Base-by-base conservation (phyloP, 148 eudicot species). In the Salicornia ramosissima region DNA sequence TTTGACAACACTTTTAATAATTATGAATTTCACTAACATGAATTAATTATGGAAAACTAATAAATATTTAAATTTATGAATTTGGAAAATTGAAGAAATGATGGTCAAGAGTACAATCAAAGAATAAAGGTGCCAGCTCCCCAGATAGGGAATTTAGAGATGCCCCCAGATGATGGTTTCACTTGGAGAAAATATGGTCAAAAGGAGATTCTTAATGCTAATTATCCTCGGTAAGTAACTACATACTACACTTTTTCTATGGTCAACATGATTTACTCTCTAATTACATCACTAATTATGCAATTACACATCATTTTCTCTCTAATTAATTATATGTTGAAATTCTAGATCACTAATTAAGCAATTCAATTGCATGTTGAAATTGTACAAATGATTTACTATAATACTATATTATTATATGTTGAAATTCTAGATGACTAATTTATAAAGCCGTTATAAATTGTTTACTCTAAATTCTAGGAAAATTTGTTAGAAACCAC, bases 181-280 rank as follows among this genome's bases (percentile, higher is more conserved):
- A 90, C 89, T 45, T 93, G 98, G 98, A 76, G 96, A 59, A 93
- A 93, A 77, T 93, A 93, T 64, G 98, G 98, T 31, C 98, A 93
- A 52, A 93, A 93, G 49, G 92, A 83, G 66, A 93, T 93, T 74
- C 90, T 88, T 10, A 84, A 87, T 5, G 70, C 92, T 22, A 87
- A 8, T 42, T 85, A 65, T 66, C 95, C 98, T 0, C 87, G 96
- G 98, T 90, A 87, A 13, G 15, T 71, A 25, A 16, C 29, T 57
- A 26, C 26, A 28, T 42, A 50, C 25, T 52, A 52, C 15, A 21
- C 2, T 13, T 2, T 10, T 11, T 40, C 34, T 10, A 1, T 29
- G 25, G 31, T 52, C 10, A 19, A n/a, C 1, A n/a, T 42, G 12
- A 30, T 14, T 15, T 0, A 13, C 0, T 14, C 19, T 49, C n/a